Conservation (phyloP, 192 early-diverging fungal species). For the Coemansia sp. region DNA sequence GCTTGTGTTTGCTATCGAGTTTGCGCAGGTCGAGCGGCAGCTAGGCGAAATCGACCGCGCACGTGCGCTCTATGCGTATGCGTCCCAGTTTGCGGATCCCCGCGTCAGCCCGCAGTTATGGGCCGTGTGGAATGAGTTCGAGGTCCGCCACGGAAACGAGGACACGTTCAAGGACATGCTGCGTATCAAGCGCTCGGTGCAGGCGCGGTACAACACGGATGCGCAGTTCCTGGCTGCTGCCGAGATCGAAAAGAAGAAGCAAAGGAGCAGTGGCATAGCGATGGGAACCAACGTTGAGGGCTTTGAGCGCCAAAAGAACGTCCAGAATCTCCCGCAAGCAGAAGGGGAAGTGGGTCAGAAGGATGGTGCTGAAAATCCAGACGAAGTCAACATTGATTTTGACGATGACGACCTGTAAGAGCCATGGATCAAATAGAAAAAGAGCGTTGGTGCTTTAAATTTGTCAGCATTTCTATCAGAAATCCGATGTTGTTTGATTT, state of each 20-base stretch:
- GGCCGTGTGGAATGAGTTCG: conserved; percentile 95
- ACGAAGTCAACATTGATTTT: conserved; percentile 36
- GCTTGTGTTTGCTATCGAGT: conserved; percentile 76
- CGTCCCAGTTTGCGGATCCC: conserved; percentile 87
- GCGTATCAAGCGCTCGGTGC: conserved; percentile 86
- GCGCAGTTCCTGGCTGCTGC: conserved; percentile 61
- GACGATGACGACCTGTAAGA: conserved; percentile 9
- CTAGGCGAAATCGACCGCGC: conserved; percentile 96
- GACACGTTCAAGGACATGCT: conserved; percentile 99
- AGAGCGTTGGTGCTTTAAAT: too few relatives aligned
- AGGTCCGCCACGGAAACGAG: conserved; percentile 96
- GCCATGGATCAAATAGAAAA: too few relatives aligned
- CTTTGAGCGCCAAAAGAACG: not conserved
- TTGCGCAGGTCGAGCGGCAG: conserved; percentile 84
- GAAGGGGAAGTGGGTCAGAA: not conserved
- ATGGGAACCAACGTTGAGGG: too few relatives aligned
- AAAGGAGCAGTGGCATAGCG: too few relatives aligned
- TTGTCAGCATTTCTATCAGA: too few relatives aligned
- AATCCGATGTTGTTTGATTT: too few relatives aligned
- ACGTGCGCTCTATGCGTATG: conserved; percentile 83
- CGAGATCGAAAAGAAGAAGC: conserved; percentile 11
- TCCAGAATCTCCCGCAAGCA: not conserved
- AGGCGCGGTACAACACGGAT: conserved; percentile 84
- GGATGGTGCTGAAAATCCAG: conserved; percentile 14
- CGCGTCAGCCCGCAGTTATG: conserved; percentile 76